These are phyloP conservation scores for Elsinoe fawcettii DNA, from an alignment of 2,329 filamentous ascomycete genomes.

Conservation along the genomic window DNA sequence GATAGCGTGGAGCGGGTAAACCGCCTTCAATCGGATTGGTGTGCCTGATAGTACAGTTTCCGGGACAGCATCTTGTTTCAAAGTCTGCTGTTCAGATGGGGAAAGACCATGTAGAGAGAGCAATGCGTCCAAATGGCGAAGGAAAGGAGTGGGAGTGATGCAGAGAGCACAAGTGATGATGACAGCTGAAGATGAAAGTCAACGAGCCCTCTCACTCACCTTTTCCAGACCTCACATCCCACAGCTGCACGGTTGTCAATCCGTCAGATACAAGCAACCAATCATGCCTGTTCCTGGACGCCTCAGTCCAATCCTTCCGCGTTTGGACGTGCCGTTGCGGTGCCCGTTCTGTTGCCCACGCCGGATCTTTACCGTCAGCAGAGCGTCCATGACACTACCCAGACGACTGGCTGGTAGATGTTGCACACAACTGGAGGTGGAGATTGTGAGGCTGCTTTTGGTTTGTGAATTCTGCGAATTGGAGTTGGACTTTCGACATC, in stretches of 20 bases:
- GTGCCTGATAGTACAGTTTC: constrained; percentile 7
- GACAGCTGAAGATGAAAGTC: background rate
- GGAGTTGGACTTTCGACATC: background rate
- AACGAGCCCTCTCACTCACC: background rate
- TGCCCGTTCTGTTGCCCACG: constrained; percentile 8
- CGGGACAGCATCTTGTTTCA: constrained; percentile 12
- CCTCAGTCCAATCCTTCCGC: constrained; percentile 13
- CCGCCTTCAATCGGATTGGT: constrained; percentile 12
- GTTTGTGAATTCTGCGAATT: background rate
- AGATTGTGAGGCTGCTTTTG: background rate
- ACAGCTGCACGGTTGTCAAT: background rate
- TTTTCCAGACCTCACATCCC: background rate
- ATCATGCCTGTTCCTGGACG: constrained; percentile 11
- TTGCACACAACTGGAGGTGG: background rate
- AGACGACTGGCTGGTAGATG: background rate
- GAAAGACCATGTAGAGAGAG: background rate
- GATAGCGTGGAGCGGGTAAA: constrained; percentile 13
- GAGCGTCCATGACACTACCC: constrained; percentile 3
- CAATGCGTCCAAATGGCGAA: background rate
- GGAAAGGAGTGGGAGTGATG: background rate
- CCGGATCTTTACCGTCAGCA: constrained; percentile 9
- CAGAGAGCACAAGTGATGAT: background rate
- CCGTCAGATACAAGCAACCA: constrained; percentile 2
- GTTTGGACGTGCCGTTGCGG: constrained; percentile 13
- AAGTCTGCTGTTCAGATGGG: background rate